Evolutionary conservation across 2,329 filamentous ascomycete genomes (phyloP).

Genomic region (Fusarium sambucinum): DNA sequence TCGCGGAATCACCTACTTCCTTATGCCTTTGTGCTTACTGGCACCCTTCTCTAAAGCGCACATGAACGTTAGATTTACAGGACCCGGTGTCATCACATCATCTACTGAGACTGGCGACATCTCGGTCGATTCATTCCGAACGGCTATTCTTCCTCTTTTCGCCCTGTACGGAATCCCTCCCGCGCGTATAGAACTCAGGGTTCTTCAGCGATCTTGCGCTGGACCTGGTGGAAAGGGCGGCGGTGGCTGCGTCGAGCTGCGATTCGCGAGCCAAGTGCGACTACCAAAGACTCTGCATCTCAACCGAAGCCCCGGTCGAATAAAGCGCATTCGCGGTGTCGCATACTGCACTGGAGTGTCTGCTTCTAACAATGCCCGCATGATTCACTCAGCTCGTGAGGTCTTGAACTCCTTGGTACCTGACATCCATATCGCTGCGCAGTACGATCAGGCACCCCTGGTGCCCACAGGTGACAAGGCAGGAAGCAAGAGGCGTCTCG

Average conservation of each 20-base stretch:
- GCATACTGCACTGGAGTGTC: constrained; percentile 94
- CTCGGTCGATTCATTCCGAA: constrained; percentile 92
- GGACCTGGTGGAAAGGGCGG: constrained; percentile 81
- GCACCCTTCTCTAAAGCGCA: constrained; percentile 93
- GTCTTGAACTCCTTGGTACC: constrained; percentile 87
- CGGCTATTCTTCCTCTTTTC: constrained; percentile 90
- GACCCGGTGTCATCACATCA: constrained; percentile 91
- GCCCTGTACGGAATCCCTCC: constrained; percentile 86
- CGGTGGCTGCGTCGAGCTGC: constrained; percentile 90
- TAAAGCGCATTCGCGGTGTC: constrained; percentile 91
- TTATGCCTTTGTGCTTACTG: constrained; percentile 88
- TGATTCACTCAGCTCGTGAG: constrained; percentile 91
- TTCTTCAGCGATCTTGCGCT: constrained; percentile 83
- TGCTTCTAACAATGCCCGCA: constrained; percentile 91
- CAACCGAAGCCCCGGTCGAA: constrained; percentile 81
- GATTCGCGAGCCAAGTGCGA: constrained; percentile 93
- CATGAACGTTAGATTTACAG: constrained; percentile 90
- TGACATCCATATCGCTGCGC: constrained; percentile 90
- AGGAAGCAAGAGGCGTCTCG: constrained; percentile 73
- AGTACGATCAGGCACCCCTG: constrained; percentile 76
- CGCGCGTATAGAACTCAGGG: constrained; percentile 85
- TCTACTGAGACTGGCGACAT: constrained; percentile 87
- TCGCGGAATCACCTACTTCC: constrained; percentile 89
- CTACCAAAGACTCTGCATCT: constrained; percentile 94
- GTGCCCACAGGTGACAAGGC: constrained; percentile 66